Evolutionary conservation across 805 yeast species (phyloP).

Genomic region (Candida chilensis): DNA sequence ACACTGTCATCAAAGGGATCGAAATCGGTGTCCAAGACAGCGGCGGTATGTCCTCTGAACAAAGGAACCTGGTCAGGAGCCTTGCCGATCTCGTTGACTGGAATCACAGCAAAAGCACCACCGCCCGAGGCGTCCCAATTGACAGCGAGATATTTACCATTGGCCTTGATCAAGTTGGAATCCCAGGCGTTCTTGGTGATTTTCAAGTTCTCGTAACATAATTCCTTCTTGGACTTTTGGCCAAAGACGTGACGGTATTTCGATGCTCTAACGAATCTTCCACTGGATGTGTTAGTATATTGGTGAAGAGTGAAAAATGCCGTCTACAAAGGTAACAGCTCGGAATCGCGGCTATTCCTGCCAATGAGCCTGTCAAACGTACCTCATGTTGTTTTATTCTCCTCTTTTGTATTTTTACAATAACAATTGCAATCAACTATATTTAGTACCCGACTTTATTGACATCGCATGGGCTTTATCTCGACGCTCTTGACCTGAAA

Average conservation of each 20-base stretch:
- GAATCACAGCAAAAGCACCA: conserved; percentile 94
- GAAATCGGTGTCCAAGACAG: conserved; percentile 92
- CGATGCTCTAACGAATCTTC: conserved; percentile 91
- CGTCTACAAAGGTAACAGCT: too few relatives aligned
- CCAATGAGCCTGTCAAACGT: too few relatives aligned
- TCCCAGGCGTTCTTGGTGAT: conserved; percentile 94
- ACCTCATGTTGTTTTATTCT: too few relatives aligned
- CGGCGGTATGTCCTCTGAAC: conserved; percentile 92
- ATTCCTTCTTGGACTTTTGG: conserved; percentile 65
- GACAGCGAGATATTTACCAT: conserved; percentile 78
- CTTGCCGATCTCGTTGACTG: conserved; percentile 79
- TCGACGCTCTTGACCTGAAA: too few relatives aligned
- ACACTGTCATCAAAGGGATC: conserved; percentile 79
- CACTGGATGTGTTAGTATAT: conserved; percentile 42
- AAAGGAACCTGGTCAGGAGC: conserved; percentile 90
- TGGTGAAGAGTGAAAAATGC: too few relatives aligned
- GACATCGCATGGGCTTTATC: too few relatives aligned
- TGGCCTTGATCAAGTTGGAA: conserved; percentile 78
- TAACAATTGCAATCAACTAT: too few relatives aligned
- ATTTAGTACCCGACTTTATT: too few relatives aligned
- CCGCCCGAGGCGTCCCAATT: conserved; percentile 96
- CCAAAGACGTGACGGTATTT: conserved; percentile 96
- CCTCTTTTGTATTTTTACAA: too few relatives aligned
- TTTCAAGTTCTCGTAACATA: conserved; percentile 65
- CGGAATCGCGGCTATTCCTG: too few relatives aligned